Conservation (phyloP, 495 filamentous ascomycete genomes). For the Daldinia caldariorum region DNA sequence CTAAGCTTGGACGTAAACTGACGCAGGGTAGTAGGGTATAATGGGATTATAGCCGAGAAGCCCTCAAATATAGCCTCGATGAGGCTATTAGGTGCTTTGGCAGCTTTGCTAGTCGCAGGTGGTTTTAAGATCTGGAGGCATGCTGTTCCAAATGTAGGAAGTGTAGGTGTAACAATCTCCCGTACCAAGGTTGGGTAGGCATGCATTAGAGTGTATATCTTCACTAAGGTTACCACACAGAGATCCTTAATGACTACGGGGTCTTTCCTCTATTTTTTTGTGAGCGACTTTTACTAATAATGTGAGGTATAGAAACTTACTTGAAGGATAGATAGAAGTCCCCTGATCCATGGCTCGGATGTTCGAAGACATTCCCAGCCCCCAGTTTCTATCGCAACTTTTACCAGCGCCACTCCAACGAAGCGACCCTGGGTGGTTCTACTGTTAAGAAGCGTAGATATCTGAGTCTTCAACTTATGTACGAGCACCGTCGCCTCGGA, state of each 20-base stretch:
- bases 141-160: constrained; percentile 75
- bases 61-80: constrained; percentile 66
- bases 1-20: constrained; percentile 75
- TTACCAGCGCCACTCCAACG: constrained; percentile 78
- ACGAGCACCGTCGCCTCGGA: constrained; percentile 71
- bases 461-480: constrained; percentile 80
- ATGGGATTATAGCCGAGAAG: constrained; percentile 73
- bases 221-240: constrained; percentile 76
- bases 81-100: constrained; percentile 54
- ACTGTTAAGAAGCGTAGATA: constrained; percentile 79
- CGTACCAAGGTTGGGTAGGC: constrained; percentile 82
- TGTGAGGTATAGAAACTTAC: constrained; percentile 55
- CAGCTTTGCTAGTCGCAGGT: constrained; percentile 53
- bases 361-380: constrained; percentile 79
- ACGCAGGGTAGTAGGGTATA: constrained; percentile 81
- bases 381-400: constrained; percentile 81
- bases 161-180: constrained; percentile 85
- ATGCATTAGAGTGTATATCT: constrained; percentile 83
- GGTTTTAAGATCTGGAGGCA: constrained; percentile 74
- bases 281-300: constrained; percentile 33
- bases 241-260: constrained; percentile 76
- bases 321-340: constrained; percentile 73
- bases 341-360: constrained; percentile 75
- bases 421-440: constrained; percentile 76
- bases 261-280: constrained; percentile 71